A percentile compares a stretch with the other conserved stretches of the same genome.
phyloP scores from a whole-genome alignment of 805 yeast genomes.

The Cyberlindnera amylophila region DNA sequence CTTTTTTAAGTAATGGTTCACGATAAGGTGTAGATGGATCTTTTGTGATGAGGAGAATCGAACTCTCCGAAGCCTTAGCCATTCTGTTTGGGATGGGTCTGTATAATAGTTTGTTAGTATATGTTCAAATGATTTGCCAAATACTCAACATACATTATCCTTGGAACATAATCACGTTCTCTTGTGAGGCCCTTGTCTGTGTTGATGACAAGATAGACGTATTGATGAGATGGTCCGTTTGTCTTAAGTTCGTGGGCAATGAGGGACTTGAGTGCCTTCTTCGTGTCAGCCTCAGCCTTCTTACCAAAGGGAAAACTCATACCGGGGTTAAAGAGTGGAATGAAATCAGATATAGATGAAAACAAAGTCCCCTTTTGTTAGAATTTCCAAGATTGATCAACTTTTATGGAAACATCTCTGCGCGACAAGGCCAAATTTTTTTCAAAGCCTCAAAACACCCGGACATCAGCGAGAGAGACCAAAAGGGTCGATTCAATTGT shows the following conservation, averaged over 20 bases:
- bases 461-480: too few species aligned
- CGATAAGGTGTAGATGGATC: conserved; percentile 65
- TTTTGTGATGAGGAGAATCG: conserved; percentile 63
- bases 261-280: conserved; percentile 26
- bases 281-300: conserved; percentile 12
- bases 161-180: conserved; percentile 47
- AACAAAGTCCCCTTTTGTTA: too few species aligned
- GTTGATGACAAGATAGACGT: conserved; percentile 39
- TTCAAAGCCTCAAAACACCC: too few species aligned
- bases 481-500: too few species aligned
- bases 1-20: conserved; percentile 36
- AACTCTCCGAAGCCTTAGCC: conserved; percentile 43
- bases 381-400: too few species aligned
- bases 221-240: conserved; percentile 11
- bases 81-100: conserved; percentile 51
- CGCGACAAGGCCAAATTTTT: too few species aligned
- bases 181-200: conserved; percentile 42
- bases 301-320: conserved; percentile 11
- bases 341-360: too few species aligned
- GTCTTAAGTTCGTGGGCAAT: conserved; percentile 28
- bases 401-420: too few species aligned
- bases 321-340: too few species aligned
- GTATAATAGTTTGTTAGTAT: conserved; percentile 1
- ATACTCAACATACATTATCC: conserved; percentile 37
- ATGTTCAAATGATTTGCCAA: neutral